Conservation (phyloP, 1,139 yeast genomes). For the Yueomyces sp. region DNA sequence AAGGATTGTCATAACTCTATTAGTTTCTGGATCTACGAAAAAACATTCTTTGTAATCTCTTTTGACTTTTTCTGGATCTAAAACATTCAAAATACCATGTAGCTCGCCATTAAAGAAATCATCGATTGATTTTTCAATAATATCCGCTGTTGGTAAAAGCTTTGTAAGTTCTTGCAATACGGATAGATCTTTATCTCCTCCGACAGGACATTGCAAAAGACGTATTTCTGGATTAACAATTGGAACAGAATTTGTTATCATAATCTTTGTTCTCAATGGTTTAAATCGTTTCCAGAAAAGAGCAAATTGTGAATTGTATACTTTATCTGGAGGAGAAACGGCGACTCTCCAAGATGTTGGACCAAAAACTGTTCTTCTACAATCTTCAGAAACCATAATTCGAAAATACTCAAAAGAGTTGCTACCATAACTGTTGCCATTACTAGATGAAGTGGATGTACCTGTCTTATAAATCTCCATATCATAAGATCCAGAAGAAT, state of each 20-base stretch:
- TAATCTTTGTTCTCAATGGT: slow-evolving; percentile 9
- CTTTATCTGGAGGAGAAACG: slow-evolving; percentile 9
- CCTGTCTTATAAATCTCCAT: not conserved
- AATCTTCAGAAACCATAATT: not conserved
- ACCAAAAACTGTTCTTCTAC: slow-evolving; percentile 9
- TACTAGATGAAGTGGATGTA: not conserved
- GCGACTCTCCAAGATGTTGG: slow-evolving; percentile 16
- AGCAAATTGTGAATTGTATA: slow-evolving; percentile 7
- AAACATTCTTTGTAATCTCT: slow-evolving; percentile 6
- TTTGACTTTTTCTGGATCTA: slow-evolving; percentile 12
- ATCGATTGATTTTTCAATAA: slow-evolving; percentile 6
- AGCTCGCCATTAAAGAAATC: slow-evolving; percentile 12
- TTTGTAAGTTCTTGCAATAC: not conserved
- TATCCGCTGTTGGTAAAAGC: not conserved
- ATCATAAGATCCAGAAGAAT: not conserved
- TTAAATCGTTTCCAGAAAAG: slow-evolving; percentile 10
- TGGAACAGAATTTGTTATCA: slow-evolving; percentile 1
- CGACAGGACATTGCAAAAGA: not conserved
- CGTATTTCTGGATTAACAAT: not conserved
- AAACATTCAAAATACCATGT: slow-evolving; percentile 9
- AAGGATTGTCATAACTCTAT: not conserved
- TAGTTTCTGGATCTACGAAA: slow-evolving; percentile 1
- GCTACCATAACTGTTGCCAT: not conserved
- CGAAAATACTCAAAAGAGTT: not conserved
- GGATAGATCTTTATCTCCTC: not conserved